Percentiles rank a stretch among this genome's conserved stretches.
phyloP scores from a whole-genome alignment of 345 rosid species.

The Xanthoceras sorbifolium region DNA sequence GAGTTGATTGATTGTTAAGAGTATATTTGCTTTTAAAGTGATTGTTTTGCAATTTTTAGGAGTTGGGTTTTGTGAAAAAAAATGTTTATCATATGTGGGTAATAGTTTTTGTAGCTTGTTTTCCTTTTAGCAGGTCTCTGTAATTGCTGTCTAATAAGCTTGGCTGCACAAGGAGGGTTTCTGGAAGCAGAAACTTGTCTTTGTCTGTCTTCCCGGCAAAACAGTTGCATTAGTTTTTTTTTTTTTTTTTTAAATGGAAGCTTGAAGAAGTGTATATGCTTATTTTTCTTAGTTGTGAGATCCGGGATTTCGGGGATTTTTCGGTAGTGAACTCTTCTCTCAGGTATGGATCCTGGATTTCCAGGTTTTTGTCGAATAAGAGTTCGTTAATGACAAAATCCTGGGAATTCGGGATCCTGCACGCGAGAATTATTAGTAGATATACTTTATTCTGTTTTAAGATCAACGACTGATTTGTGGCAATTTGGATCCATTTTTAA shows the following conservation, averaged over 20 bases:
- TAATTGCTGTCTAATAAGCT: background rate
- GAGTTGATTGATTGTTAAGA: background rate
- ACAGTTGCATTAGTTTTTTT: background rate
- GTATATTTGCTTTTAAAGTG: background rate
- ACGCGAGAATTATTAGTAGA: background rate
- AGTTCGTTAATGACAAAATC: background rate
- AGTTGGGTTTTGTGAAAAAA: background rate
- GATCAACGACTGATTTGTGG: background rate
- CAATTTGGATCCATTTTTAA: background rate
- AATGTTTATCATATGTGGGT: background rate
- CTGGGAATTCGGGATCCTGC: background rate
- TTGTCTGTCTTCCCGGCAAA: background rate
- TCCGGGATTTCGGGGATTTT: background rate
- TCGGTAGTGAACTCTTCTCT: too few species aligned
- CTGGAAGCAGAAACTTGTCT: background rate
- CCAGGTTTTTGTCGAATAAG: too few species aligned
- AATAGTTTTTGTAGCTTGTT: background rate
- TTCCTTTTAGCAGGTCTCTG: conserved; percentile 8
- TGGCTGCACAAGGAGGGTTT: conserved; percentile 3
- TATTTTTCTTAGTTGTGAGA: background rate
- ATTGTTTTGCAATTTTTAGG: background rate
- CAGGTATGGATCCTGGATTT: too few species aligned
- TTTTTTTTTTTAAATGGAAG: background rate
- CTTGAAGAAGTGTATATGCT: background rate
- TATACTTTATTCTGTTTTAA: too few species aligned